Evolutionary conservation across 78 protist genomes (phyloP).

Genomic region (Pelomyxa schiedti): DNA sequence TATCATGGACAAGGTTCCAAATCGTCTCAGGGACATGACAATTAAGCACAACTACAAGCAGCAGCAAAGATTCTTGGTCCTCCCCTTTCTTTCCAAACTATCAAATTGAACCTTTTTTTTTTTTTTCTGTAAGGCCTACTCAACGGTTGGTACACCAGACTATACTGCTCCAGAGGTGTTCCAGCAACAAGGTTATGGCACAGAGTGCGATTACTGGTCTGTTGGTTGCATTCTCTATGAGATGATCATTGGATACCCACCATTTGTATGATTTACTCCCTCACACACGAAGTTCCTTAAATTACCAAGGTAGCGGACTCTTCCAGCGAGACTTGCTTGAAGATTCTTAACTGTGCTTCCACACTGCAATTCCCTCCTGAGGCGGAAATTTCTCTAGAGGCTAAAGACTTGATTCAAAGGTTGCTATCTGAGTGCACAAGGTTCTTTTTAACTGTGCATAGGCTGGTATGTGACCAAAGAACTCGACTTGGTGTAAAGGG

Average conservation of each 20-base stretch:
- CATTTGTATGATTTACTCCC: not conserved
- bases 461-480: not conserved
- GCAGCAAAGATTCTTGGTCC: no score
- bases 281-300: not conserved
- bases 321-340: not conserved
- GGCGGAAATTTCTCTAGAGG: not conserved
- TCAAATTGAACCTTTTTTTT: no score
- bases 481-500: not conserved
- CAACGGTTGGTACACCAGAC: slow-evolving; percentile 67
- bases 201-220: slow-evolving; percentile 58
- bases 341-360: not conserved
- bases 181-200: slow-evolving; percentile 43
- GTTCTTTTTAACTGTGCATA: no score
- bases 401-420: slow-evolving; percentile 43
- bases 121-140: no score
- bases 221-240: slow-evolving; percentile 59
- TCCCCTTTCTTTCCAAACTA: no score
- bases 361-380: slow-evolving; percentile 25
- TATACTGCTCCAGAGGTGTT: slow-evolving; percentile 65
- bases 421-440: no score
- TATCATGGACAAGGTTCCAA: not conserved
- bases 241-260: slow-evolving; percentile 14
- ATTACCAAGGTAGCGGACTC: not conserved
- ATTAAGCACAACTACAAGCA: not conserved
- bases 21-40: not conserved